Percentiles rank a stretch among this genome's conserved stretches.
phyloP scores from a whole-genome alignment of 2,329 filamentous ascomycete genomes.

The Blastomyces gilchristii region DNA sequence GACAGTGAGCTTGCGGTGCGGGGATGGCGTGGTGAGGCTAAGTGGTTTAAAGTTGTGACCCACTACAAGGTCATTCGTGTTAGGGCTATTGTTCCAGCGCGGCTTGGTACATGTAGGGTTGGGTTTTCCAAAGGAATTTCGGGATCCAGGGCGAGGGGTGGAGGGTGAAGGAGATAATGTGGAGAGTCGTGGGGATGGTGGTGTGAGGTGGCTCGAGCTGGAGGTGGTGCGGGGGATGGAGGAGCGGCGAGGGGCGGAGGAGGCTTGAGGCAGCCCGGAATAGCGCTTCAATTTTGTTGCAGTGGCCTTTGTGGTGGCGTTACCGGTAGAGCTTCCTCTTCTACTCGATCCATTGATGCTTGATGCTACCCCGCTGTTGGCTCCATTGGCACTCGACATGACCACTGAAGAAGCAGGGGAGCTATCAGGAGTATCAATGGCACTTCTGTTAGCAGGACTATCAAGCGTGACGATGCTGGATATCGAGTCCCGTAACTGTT shows the following conservation, averaged over 20 bases:
- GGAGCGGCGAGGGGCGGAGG: constrained; percentile 26
- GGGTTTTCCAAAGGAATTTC: constrained; percentile 16
- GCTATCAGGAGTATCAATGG: constrained; percentile 60
- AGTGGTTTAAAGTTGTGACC: constrained; percentile 59
- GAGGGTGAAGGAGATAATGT: constrained; percentile 28
- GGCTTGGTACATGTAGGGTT: constrained; percentile 40
- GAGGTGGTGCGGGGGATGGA: constrained; percentile 27
- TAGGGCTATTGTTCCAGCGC: constrained; percentile 62
- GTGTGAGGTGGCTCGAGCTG: constrained; percentile 14
- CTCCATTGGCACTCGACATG: constrained; percentile 42
- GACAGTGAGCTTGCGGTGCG: constrained; percentile 32
- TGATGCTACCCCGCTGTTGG: constrained; percentile 38
- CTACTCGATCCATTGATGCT: constrained; percentile 35
- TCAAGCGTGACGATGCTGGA: constrained; percentile 85
- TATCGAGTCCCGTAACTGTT: constrained; percentile 80
- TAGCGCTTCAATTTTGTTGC: constrained; percentile 36
- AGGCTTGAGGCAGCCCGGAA: constrained; percentile 38
- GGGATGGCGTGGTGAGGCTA: constrained; percentile 49
- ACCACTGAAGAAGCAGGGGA: constrained; percentile 59
- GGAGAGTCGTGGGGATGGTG: constrained; percentile 12
- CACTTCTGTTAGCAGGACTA: constrained; percentile 58
- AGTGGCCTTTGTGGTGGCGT: constrained; percentile 30
- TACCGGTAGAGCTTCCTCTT: constrained; percentile 38
- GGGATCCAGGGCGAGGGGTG: constrained; percentile 24
- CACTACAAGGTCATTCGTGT: constrained; percentile 52